phyloP scores from a whole-genome alignment of 768 basidiomycete genomes.

The Tylopilus subfusipes region DNA sequence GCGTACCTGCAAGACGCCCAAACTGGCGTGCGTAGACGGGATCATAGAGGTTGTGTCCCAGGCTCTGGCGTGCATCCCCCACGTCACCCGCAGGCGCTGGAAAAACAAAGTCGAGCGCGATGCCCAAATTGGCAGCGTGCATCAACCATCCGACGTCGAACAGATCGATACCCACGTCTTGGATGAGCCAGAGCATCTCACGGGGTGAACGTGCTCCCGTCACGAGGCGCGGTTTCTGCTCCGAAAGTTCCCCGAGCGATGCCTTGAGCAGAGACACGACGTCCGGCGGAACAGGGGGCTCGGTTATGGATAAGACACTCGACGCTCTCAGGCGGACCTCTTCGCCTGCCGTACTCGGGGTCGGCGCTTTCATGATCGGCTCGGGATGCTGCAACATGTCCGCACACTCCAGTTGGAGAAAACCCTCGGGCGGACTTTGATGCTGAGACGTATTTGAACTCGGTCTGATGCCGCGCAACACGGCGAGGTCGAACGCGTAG shows the following conservation, averaged over 20 bases:
- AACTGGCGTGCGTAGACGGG: constrained; percentile 59
- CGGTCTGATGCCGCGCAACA: constrained; percentile 34
- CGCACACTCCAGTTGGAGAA: constrained; percentile 13
- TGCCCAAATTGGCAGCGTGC: constrained; percentile 60
- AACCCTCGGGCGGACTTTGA: constrained; percentile 8
- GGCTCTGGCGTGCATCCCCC: background rate
- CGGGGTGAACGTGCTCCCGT: constrained; percentile 62
- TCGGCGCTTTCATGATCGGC: constrained; percentile 1
- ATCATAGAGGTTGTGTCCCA: constrained; percentile 77
- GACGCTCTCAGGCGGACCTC: background rate
- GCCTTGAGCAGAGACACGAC: constrained; percentile 47
- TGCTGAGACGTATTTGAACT: constrained; percentile 15
- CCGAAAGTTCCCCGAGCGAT: constrained; percentile 55
- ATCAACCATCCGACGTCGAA: constrained; percentile 76
- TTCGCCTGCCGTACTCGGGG: constrained; percentile 1
- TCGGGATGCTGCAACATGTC: constrained; percentile 16
- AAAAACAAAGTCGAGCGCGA: constrained; percentile 78
- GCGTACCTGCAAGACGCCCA: constrained; percentile 42
- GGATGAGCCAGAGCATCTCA: constrained; percentile 65
- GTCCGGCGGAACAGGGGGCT: background rate
- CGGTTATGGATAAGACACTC: background rate
- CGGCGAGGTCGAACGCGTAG: constrained; percentile 67
- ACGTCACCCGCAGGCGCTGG: constrained; percentile 36
- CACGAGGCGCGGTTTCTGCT: constrained; percentile 59
- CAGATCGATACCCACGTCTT: constrained; percentile 65